A percentile compares a stretch with the other conserved stretches of the same genome.
These are phyloP conservation scores for Furcasterigmium sp. DNA, from an alignment of 2,329 filamentous ascomycete genomes.

Conservation along the genomic window DNA sequence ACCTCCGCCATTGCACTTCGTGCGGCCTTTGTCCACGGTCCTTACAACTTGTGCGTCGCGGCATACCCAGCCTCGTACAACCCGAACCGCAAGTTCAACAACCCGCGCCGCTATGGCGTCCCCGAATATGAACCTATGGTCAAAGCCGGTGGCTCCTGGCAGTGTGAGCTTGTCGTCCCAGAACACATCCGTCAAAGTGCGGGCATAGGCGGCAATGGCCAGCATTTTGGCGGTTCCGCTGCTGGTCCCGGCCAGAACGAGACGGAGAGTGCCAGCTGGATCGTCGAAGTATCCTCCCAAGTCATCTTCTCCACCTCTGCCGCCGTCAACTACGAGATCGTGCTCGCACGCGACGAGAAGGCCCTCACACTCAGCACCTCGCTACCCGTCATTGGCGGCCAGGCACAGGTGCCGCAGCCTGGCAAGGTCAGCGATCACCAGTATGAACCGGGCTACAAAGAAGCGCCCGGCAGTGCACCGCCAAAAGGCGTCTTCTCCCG, in stretches of 20 bases:
- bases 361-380: conserved; percentile 62
- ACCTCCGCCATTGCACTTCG: conserved; percentile 84
- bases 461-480: conserved; percentile 56
- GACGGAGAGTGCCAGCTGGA: conserved; percentile 67
- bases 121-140: conserved; percentile 95
- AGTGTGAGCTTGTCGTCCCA: conserved; percentile 73
- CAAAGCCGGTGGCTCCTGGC: conserved; percentile 88
- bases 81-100: conserved; percentile 71
- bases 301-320: conserved; percentile 90
- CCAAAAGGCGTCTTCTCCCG: conserved; percentile 77
- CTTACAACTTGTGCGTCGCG: conserved; percentile 84
- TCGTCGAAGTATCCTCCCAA: conserved; percentile 87
- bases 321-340: conserved; percentile 79
- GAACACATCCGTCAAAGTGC: conserved; percentile 68
- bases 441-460: conserved; percentile 45
- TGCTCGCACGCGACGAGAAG: conserved; percentile 81
- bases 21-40: conserved; percentile 93
- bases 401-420: conserved; percentile 49
- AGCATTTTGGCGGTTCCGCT: conserved; percentile 17
- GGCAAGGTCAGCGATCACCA: conserved; percentile 75
- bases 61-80: conserved; percentile 81
- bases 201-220: conserved; percentile 28
- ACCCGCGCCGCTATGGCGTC: conserved; percentile 64
- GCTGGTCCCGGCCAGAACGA: conserved; percentile 41
- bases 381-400: conserved; percentile 37